These are phyloP conservation scores for Magnusiomyces paraingens DNA, from an alignment of 1,139 yeast genomes.

Conservation along the genomic window DNA sequence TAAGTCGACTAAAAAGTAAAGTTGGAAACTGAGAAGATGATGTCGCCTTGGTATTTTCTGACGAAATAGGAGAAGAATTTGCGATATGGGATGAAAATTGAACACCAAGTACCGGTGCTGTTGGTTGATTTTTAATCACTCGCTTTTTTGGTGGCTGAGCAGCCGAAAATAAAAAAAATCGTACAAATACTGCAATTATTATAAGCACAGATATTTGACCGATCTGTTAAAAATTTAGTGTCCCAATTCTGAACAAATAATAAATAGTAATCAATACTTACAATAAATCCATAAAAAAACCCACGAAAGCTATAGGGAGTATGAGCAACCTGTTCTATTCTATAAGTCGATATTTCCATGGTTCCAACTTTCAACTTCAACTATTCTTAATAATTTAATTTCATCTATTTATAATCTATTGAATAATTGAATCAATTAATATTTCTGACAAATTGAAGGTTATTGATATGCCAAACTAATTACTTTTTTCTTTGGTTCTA, in stretches of 20 bases:
- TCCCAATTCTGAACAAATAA: not conserved
- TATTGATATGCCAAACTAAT: too few species aligned
- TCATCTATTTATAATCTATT: too few species aligned
- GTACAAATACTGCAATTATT: slow-evolving; percentile 63
- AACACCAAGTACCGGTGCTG: not conserved
- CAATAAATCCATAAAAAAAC: slow-evolving; percentile 16
- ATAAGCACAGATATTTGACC: slow-evolving; percentile 83
- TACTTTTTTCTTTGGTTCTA: too few species aligned
- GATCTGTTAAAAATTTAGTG: slow-evolving; percentile 15
- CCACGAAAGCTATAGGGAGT: slow-evolving; percentile 8
- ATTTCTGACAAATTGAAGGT: too few species aligned
- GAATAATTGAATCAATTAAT: too few species aligned
- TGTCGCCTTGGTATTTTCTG: not conserved
- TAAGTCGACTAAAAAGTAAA: not conserved
- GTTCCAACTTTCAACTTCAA: too few species aligned
- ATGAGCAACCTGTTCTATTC: not conserved
- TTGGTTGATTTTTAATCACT: slow-evolving; percentile 14
- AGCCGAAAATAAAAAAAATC: slow-evolving; percentile 86
- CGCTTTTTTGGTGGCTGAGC: slow-evolving; percentile 27
- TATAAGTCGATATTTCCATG: not conserved
- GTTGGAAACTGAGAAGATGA: not conserved
- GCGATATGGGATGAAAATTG: not conserved
- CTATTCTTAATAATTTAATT: too few species aligned
- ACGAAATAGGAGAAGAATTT: slow-evolving; percentile 2
- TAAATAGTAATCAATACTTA: not conserved